Percentiles rank a stretch among this genome's conserved stretches.
Evolutionary conservation across 306 rosid species (phyloP).

Genomic region (Nissolia schottii): DNA sequence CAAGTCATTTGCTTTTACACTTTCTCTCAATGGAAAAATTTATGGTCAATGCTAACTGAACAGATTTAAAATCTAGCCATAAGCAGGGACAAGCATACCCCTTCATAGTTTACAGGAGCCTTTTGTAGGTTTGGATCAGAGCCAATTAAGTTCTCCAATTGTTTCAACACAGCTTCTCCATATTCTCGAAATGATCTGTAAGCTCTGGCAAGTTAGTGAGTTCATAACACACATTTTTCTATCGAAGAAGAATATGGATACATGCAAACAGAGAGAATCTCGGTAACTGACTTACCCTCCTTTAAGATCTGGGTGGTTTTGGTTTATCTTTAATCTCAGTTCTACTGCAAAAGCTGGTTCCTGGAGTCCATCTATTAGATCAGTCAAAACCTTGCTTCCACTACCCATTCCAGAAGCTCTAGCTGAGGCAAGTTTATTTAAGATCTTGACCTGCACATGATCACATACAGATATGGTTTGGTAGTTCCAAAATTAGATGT

Average conservation of each 20-base stretch:
- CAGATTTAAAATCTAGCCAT: not conserved
- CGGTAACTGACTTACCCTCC: conserved; percentile 59
- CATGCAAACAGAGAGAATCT: conserved; percentile 8
- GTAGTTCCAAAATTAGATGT: not conserved
- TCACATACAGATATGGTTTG: not conserved
- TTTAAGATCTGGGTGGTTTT: conserved; percentile 77
- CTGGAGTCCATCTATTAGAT: conserved; percentile 67
- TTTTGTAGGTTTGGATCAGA: conserved; percentile 60
- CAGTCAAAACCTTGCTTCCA: conserved; percentile 87
- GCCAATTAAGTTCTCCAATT: conserved; percentile 54
- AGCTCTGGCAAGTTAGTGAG: conserved; percentile 32
- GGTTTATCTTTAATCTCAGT: conserved; percentile 81
- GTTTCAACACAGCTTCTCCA: conserved; percentile 85
- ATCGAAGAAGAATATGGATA: not conserved
- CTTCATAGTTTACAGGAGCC: conserved; percentile 86
- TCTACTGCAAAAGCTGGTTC: conserved; percentile 76
- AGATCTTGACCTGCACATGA: conserved; percentile 74
- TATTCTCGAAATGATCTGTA: conserved; percentile 84
- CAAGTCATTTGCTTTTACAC: not conserved
- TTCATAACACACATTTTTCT: conserved; percentile 17
- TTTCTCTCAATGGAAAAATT: not conserved
- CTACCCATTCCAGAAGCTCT: conserved; percentile 68
- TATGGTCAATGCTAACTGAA: not conserved
- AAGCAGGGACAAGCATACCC: conserved; percentile 46
- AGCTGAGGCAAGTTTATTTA: conserved; percentile 87